These are phyloP conservation scores for Clitoria ternatea DNA, from an alignment of 306 rosid genomes.

Conservation along the genomic window DNA sequence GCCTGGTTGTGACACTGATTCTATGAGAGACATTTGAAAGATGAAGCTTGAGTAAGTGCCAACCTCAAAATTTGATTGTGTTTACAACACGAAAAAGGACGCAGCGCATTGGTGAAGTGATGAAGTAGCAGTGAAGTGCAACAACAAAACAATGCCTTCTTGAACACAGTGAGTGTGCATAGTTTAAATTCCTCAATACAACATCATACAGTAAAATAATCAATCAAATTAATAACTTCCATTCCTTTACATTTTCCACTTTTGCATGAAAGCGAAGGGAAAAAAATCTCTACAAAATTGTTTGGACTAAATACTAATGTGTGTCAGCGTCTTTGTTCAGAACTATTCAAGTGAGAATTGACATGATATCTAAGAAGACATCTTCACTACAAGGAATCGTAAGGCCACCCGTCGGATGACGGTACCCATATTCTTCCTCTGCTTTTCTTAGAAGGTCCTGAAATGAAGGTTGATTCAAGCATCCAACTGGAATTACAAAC, in stretches of 20 bases:
- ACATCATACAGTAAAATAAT: no score
- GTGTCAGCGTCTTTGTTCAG: neutral
- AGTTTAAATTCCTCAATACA: neutral
- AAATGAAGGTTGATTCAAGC: conserved; percentile 26
- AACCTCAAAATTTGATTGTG: no score
- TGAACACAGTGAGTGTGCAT: neutral
- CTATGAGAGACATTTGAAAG: no score
- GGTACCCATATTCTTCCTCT: neutral
- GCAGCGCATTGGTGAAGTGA: no score
- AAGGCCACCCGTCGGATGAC: conserved; percentile 12
- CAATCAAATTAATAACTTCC: neutral
- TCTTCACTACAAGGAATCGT: conserved; percentile 3
- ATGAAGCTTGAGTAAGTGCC: no score
- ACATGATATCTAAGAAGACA: neutral
- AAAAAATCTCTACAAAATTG: neutral
- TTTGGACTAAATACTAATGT: neutral
- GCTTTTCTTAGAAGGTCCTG: conserved; percentile 18
- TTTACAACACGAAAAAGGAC: no score
- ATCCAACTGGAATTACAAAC: conserved; percentile 16
- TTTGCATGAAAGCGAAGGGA: conserved; percentile 5
- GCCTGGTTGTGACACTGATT: no score
- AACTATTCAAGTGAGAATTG: neutral
- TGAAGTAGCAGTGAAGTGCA: no score
- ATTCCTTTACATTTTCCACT: neutral
- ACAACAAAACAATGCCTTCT: no score